Base-by-base conservation (phyloP, 352 stramenopile genomes). In the Nothophytophthora sp. region DNA sequence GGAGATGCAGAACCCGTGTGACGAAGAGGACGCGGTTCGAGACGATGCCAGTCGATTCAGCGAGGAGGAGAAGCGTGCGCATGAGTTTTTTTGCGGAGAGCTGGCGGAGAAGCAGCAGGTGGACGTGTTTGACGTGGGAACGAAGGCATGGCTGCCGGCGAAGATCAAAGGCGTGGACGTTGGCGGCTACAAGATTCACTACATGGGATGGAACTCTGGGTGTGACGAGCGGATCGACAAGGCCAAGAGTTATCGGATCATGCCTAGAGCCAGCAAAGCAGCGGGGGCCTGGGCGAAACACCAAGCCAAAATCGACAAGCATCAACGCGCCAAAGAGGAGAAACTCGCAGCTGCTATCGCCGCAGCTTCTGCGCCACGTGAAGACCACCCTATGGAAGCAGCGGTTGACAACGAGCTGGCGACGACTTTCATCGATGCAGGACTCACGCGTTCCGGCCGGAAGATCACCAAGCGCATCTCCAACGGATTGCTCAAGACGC, bases 181-280 rank as follows among this genome's bases (percentile, higher is more conserved):
- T 2, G 48, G 53, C 2, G 49, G 46, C 11, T 74, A 64, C 42
- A 69, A 30, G 25, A 64, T 92, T 46, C 78, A 89, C 39, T 92
- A 76, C 50, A 74, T 92, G 61, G 76, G 72, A 24, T 89, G 76
- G 78, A 86, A 73, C 46, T 75, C 75, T 13, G 71, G 67, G 25
- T 67, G 58, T 16, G 67, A 90, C 48, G 81, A 89, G 30, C 50
- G 70, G 20, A 77, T 90, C 38, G 39, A 42, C 7, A 59, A 56
- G 22, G 15, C 32, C 18, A 66, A 34, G 23, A 51, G 44, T 16
- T 62, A 60, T 23, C 72, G 71, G 28, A 73, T 92, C 29, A 67
- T 73, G 16, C 70, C 76, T 7, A 63, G 62, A 24, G 70, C 60
- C 10, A 54, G 57, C 2, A 53, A 79, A 38, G 72, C 74, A 3